These are phyloP conservation scores for Pueraria montana DNA, from an alignment of 306 rosid genomes.

Conservation along the genomic window DNA sequence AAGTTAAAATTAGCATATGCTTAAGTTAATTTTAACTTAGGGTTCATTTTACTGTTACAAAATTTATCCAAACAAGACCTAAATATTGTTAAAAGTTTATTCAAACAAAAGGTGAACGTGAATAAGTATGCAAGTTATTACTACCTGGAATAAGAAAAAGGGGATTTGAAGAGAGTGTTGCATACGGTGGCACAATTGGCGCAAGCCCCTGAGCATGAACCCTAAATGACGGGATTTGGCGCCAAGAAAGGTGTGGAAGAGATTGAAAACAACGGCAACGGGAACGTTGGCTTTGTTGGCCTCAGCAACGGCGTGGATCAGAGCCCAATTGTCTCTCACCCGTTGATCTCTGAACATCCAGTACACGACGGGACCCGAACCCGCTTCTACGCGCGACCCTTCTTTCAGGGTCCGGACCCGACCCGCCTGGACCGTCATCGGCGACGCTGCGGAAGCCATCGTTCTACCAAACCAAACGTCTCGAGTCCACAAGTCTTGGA, in stretches of 20 bases:
- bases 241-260: conserved; percentile 80
- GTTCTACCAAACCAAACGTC: neutral
- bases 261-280: conserved; percentile 85
- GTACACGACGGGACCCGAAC: conserved; percentile 85
- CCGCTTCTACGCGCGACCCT: conserved; percentile 46
- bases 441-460: conserved; percentile 59
- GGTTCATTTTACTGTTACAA: no score
- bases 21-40: no score
- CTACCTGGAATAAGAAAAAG: conserved; percentile 78
- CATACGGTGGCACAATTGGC: conserved; percentile 61
- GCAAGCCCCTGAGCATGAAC: conserved; percentile 87
- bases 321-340: conserved; percentile 88
- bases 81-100: neutral
- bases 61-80: no score
- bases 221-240: conserved; percentile 93
- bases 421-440: conserved; percentile 56
- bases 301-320: conserved; percentile 81
- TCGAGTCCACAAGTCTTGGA: conserved; percentile 39
- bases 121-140: neutral
- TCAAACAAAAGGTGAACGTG: neutral
- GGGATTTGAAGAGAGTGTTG: conserved; percentile 68
- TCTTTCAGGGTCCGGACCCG: conserved; percentile 72
- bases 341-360: conserved; percentile 99
- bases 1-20: no score
- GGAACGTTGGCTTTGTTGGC: conserved; percentile 80